Evolutionary conservation across 768 basidiomycete genomes (phyloP), one percentile per base, ranked within the genome.

Genomic region (Guyanaporus albipodus): DNA sequence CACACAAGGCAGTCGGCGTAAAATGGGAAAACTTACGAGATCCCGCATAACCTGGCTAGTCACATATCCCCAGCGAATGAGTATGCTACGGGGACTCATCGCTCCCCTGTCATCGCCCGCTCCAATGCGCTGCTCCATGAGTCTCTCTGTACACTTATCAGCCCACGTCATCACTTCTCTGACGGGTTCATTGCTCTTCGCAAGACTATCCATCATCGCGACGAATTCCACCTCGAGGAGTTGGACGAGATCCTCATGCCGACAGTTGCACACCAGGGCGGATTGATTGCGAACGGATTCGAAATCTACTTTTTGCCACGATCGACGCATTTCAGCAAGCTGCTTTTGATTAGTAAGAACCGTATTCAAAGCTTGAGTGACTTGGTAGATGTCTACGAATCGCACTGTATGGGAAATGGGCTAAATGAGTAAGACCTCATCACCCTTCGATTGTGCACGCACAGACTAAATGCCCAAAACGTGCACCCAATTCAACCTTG

Each of bases 21-120:
- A 46, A 44, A 6, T 19, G 7, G 50, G 34, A 48, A 46, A 27
- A 67, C 85, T 65, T 62, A 91, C 87, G 64, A 93, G 72, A 67
- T 93, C 91, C 57, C 91, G 75, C 89, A 92, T 93, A 57, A 93
- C 82, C 67, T 93, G 90, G 67, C 86, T 88, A 15, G 90, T 91
- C 61, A 92, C 91, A 68, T 92, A 92, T 40, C 89, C 87, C 90
- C 89, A 91, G 45, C 90, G 82, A 64, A 92, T 90, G 60, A 93
- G 73, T 43, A 91, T 79, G 61, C 88, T 91, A 52, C 91, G 75
- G 38, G 90, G 89, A 64, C 87, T 90, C 85, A 91, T 82, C 14
- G 83, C 81, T 48, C 82, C 74, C 57, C 86, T 75, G 49, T 92
- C 90, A 53, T 91, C 89, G 38, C 70, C 70, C 42, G 75, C 74